These are phyloP conservation scores for Tolypocladium tropicale DNA, from an alignment of 2,329 filamentous ascomycete species.

Conservation along the genomic window DNA sequence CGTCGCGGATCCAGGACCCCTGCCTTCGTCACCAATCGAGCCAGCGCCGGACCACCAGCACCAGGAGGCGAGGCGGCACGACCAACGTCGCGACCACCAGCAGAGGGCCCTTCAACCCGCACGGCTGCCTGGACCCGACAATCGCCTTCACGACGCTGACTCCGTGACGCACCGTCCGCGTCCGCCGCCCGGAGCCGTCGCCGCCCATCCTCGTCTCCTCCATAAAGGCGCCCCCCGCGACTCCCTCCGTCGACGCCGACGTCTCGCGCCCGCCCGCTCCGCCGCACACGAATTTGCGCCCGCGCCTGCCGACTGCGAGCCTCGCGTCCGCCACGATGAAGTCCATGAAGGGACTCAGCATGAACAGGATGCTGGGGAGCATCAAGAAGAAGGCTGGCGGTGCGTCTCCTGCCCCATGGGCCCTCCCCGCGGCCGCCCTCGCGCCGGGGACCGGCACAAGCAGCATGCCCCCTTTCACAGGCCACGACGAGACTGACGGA, in stretches of 20 bases:
- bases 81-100: not conserved
- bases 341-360: slow-evolving; percentile 41
- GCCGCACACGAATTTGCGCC: not conserved
- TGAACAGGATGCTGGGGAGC: slow-evolving; percentile 46
- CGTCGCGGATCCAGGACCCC: slow-evolving; percentile 1
- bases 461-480: not conserved
- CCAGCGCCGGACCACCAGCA: not conserved
- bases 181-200: not conserved
- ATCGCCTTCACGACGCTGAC: not conserved
- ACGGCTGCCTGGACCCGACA: not conserved
- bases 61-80: not conserved
- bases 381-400: slow-evolving; percentile 37
- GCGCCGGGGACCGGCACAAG: not conserved
- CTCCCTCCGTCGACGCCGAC: not conserved
- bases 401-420: slow-evolving; percentile 5
- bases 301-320: not conserved
- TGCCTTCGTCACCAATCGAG: not conserved
- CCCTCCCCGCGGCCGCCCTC: not conserved
- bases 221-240: not conserved
- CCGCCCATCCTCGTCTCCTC: not conserved
- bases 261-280: not conserved
- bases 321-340: slow-evolving; percentile 19
- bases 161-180: not conserved
- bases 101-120: not conserved
- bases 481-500: not conserved